Evolutionary conservation across 805 yeast genomes (phyloP).

Genomic region (Candida koratica): DNA sequence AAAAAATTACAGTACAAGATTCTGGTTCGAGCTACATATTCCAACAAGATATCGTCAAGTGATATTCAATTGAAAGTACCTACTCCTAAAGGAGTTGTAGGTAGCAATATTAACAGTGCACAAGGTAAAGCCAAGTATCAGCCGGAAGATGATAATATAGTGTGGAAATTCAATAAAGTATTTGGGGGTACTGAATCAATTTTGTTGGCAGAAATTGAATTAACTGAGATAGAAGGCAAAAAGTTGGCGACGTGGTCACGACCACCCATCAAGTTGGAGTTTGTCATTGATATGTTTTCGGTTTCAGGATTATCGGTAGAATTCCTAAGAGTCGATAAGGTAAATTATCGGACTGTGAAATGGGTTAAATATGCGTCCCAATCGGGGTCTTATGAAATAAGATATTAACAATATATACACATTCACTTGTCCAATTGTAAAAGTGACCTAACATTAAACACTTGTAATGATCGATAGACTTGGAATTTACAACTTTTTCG

Average conservation of each 20-base stretch:
- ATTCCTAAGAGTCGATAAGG: conserved; percentile 62
- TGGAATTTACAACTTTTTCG: too few species aligned
- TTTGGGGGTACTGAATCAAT: conserved; percentile 63
- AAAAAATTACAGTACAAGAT: conserved; percentile 52
- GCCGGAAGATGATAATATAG: conserved; percentile 58
- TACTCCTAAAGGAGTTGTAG: conserved; percentile 46
- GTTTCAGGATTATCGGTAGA: conserved; percentile 73
- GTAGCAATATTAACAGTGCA: conserved; percentile 29
- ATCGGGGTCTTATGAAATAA: conserved; percentile 77
- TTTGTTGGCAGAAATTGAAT: conserved; percentile 49
- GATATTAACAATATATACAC: too few species aligned
- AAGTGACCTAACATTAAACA: too few species aligned
- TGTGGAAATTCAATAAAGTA: conserved; percentile 70
- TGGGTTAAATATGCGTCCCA: conserved; percentile 80
- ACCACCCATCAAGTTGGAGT: conserved; percentile 72
- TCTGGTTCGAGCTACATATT: conserved; percentile 58
- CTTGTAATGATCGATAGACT: too few species aligned
- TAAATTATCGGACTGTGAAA: conserved; percentile 67
- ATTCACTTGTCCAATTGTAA: too few species aligned
- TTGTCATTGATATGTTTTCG: conserved; percentile 69
- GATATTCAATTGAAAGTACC: conserved; percentile 65
- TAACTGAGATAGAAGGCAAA: conserved; percentile 25
- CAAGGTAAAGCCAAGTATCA: conserved; percentile 69
- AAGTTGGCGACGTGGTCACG: conserved; percentile 48
- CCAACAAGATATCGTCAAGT: conserved; percentile 55